Evolutionary conservation across 345 rosid species (phyloP), one percentile per base, ranked within the genome.

Genomic region (Stellera chamaejasme): DNA sequence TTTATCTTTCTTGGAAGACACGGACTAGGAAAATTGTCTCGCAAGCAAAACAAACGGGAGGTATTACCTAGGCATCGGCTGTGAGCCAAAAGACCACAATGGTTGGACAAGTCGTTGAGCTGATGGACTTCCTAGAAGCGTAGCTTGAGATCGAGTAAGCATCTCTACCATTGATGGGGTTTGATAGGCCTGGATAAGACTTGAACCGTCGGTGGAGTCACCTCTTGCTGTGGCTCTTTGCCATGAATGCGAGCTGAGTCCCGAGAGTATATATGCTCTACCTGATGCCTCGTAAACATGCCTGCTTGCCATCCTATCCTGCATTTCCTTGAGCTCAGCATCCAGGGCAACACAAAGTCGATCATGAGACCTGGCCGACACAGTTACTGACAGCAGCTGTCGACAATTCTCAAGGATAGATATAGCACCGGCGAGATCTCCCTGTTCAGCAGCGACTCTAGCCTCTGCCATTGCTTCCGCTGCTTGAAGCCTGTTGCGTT

Each of bases 171-270:
- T 94, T 10, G 87, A 87, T 23, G 92, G 99, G 10, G 99, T 90
- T 60, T 83, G 95, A 57, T 93, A 89, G 25, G 92, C 72, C 46
- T 83, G 96, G 27, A 83, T 69, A 51, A 94, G 77, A 73, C 95
- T 94, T 11, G 87, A 89, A 51, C 92, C 79, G 2, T 87, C 95
- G 1, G 88, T 80, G 55, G 96, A 87, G 75, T 90, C 96, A 28
- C 99, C 97, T 76, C 99, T 90, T 10, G 96, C 72, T 10, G 97
- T 90, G 27, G 99, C 97, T 79, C 99, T 79, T 72, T 93, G 99
- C 99, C 99, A 90, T 11, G 96, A 93, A 56, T 93, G 97, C 9
- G 99, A 93, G 72, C 97, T 93, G 50, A 93, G 87, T 52, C 99
- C 99, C 0, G 99, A 93, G 13, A 93, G 91, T 53, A 93, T 85